Base-by-base conservation (phyloP, 2,329 filamentous ascomycete species). In the Penicillium decumbens region DNA sequence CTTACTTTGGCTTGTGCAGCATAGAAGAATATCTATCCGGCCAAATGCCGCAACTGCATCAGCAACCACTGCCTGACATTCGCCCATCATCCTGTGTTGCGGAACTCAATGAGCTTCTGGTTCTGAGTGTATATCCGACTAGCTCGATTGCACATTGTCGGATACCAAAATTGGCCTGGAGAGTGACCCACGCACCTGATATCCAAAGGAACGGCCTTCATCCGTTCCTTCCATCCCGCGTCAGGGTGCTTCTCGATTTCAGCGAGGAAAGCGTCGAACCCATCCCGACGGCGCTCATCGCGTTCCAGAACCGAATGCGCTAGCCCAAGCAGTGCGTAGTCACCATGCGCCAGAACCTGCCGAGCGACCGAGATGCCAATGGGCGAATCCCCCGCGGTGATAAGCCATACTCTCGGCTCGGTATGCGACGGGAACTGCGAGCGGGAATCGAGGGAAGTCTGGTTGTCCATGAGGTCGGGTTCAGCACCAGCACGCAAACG, bases 21-120 rank as follows among this genome's bases (percentile, higher is more conserved):
- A 95, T 33, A 97, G 78, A 52, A 97, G 69, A 49, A 97, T 91
- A 70, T 98, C 93, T 47, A 97, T 84, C 35, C 85, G 81, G 7
- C 89, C 89, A 73, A 96, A 97, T 0, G 84, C 79, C 58, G 87
- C 81, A 15, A 95, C 82, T 23, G 90, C 88, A 69, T 95, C 88
- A 35, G 92, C 91, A 45, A 97, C 79, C 28, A 90, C 89, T 44
- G 89, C 86, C 64, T 90, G 87, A 70, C 89, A 95, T 67, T 89
- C 85, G 32, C 79, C 78, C 60, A 83, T 78, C 50, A 78, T 75
- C 58, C 80, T 80, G 54, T 38, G 33, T 30, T 13, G 13, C 3
- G 13, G 25, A 41, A 29, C 6, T 24, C 4, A 4, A 29, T 64
- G 35, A 65, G 60, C 42, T 20, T 41, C 18, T 43, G 20, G 25